phyloP scores from a whole-genome alignment of 2,329 filamentous ascomycete genomes.

The Colletotrichum siamense region DNA sequence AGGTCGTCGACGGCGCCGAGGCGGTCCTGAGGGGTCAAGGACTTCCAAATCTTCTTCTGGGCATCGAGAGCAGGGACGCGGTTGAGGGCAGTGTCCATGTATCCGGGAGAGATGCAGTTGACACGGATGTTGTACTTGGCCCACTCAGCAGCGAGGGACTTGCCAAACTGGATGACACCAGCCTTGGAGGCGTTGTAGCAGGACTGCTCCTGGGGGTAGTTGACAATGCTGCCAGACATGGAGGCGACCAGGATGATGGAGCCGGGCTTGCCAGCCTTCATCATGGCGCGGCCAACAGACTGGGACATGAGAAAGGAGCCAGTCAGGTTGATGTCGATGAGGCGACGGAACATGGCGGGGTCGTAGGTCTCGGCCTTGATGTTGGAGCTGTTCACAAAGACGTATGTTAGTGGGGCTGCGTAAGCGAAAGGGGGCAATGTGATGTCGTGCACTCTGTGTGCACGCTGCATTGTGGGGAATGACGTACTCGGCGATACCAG shows the following conservation, averaged over 20 bases:
- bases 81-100: conserved; percentile 87
- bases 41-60: conserved; percentile 83
- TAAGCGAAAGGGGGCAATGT: background rate
- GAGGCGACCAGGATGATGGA: conserved; percentile 79
- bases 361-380: conserved; percentile 83
- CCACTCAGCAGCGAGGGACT: conserved; percentile 85
- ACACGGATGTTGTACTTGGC: conserved; percentile 81
- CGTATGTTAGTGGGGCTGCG: conserved; percentile 5
- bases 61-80: conserved; percentile 78
- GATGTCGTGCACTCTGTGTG: conserved; percentile 22
- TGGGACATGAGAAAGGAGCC: conserved; percentile 81
- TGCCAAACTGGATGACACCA: conserved; percentile 78
- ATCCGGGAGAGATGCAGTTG: conserved; percentile 84
- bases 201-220: conserved; percentile 83
- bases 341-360: conserved; percentile 75
- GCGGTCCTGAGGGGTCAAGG: conserved; percentile 74
- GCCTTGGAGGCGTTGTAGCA: conserved; percentile 89
- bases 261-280: conserved; percentile 72
- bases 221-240: conserved; percentile 85
- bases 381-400: conserved; percentile 59
- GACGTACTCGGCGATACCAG: conserved; percentile 72
- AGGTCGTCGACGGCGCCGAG: conserved; percentile 77
- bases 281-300: conserved; percentile 75
- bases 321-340: conserved; percentile 83
- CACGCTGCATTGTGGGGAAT: conserved; percentile 30